Conservation (phyloP, 164 flowering plant species). For the Aristolochia contorta region DNA sequence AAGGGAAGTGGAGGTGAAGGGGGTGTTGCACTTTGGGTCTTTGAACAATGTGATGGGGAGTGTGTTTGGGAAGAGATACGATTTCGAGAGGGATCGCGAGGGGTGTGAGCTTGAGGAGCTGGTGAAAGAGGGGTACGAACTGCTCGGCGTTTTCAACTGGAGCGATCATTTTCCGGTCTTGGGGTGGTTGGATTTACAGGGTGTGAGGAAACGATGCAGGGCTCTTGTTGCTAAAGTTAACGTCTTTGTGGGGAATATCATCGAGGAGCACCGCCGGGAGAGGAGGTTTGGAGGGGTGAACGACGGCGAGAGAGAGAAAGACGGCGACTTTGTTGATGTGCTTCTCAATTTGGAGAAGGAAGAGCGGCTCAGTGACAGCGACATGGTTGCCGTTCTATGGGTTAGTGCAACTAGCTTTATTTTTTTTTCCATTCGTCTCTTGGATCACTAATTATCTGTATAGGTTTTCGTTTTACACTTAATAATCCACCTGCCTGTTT, state of each 20-base stretch:
- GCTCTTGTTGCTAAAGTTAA: conserved; percentile 21
- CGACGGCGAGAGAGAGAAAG: conserved; percentile 7
- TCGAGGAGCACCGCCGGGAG: conserved; percentile 22
- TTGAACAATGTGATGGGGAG: conserved; percentile 36
- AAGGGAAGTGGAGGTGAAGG: conserved; percentile 19
- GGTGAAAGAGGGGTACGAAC: conserved; percentile 46
- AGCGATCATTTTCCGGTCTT: conserved; percentile 34
- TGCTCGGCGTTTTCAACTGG: conserved; percentile 40
- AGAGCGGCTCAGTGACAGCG: conserved; percentile 48
- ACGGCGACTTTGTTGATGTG: conserved; percentile 22
- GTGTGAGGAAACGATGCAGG: conserved; percentile 25
- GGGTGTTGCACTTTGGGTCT: conserved; percentile 27
- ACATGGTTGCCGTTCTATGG: conserved; percentile 90
- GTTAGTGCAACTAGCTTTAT: conserved; percentile 17
- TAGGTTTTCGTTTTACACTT: not conserved
- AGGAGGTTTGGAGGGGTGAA: conserved; percentile 1
- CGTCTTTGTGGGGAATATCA: conserved; percentile 30
- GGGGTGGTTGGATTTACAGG: conserved; percentile 30
- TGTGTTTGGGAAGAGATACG: conserved; percentile 37
- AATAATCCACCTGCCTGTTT: not conserved
- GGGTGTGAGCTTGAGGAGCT: conserved; percentile 24
- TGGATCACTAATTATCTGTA: not conserved
- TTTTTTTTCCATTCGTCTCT: too few relatives aligned
- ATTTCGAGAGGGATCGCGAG: conserved; percentile 11
- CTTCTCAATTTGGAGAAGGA: conserved; percentile 33